Conservation (phyloP, 129 eudicot species). For the Chrysanthemum seticuspe region DNA sequence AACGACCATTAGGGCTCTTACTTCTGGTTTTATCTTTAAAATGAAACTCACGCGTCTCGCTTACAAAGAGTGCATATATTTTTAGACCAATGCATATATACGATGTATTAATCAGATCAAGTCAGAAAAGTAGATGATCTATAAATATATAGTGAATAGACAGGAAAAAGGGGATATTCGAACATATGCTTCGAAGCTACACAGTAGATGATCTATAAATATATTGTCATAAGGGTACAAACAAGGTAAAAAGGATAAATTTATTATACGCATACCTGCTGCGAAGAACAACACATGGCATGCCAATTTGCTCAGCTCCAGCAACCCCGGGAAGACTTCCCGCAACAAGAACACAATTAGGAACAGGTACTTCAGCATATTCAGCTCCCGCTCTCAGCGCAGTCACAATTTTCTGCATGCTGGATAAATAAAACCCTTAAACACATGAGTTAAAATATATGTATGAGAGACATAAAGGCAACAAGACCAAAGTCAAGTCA, state of each 20-base stretch:
- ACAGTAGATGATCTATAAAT: neutral
- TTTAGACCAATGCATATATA: too few relatives aligned
- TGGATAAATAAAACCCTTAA: conserved; percentile 27
- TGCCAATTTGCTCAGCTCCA: conserved; percentile 89
- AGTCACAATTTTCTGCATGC: conserved; percentile 67
- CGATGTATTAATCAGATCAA: too few relatives aligned
- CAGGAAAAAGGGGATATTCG: neutral
- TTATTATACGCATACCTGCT: conserved; percentile 56
- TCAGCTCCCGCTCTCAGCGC: conserved; percentile 90
- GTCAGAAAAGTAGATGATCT: too few relatives aligned
- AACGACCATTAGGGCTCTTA: too few relatives aligned
- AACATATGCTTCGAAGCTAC: neutral
- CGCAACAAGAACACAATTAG: conserved; percentile 75
- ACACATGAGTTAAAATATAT: neutral
- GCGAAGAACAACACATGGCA: conserved; percentile 90
- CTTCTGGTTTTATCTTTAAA: too few relatives aligned
- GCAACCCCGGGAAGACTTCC: conserved; percentile 82
- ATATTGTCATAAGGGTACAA: neutral
- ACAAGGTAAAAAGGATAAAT: neutral
- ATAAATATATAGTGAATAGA: too few relatives aligned
- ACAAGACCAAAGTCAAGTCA: neutral
- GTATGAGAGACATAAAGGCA: neutral
- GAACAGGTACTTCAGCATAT: conserved; percentile 63
- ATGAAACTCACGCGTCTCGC: too few relatives aligned
- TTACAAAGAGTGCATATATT: too few relatives aligned